Conservation (phyloP, 441 rosid species). For the Eruca vesicaria region DNA sequence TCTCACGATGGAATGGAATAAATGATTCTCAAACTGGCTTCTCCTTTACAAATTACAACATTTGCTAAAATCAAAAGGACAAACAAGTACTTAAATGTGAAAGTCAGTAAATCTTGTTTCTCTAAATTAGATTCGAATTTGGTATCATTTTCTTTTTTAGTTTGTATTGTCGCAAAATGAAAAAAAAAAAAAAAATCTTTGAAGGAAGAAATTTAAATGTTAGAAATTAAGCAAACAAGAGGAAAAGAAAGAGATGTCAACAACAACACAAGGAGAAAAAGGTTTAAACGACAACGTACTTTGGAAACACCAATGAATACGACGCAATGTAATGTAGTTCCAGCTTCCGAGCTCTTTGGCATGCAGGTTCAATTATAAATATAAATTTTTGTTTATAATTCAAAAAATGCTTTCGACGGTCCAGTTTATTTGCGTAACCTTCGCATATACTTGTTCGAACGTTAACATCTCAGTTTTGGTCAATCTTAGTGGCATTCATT, state of each 20-base stretch:
- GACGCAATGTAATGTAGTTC: conserved; percentile 12
- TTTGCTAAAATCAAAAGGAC: conserved; percentile 2
- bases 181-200: too few species aligned
- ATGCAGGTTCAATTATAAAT: conserved; percentile 2
- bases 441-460: conserved; percentile 17
- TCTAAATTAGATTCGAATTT: conserved; percentile 11
- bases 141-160: neutral
- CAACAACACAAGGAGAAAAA: conserved; percentile 2
- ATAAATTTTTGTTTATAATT: neutral
- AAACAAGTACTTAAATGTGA: conserved; percentile 21
- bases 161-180: conserved; percentile 1
- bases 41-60: neutral
- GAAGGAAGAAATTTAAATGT: neutral
- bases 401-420: conserved; percentile 26
- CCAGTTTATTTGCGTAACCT: conserved; percentile 29
- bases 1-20: neutral
- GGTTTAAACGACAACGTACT: conserved; percentile 12
- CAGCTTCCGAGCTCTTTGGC: conserved; percentile 23
- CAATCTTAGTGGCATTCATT: conserved; percentile 14
- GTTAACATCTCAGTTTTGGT: conserved; percentile 28
- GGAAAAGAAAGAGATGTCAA: neutral
- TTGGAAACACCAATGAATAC: neutral
- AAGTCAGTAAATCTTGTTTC: conserved; percentile 22
- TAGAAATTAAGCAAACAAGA: neutral
- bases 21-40: neutral